phyloP scores from a whole-genome alignment of 768 basidiomycete species.

The Termitomyces sp. region DNA sequence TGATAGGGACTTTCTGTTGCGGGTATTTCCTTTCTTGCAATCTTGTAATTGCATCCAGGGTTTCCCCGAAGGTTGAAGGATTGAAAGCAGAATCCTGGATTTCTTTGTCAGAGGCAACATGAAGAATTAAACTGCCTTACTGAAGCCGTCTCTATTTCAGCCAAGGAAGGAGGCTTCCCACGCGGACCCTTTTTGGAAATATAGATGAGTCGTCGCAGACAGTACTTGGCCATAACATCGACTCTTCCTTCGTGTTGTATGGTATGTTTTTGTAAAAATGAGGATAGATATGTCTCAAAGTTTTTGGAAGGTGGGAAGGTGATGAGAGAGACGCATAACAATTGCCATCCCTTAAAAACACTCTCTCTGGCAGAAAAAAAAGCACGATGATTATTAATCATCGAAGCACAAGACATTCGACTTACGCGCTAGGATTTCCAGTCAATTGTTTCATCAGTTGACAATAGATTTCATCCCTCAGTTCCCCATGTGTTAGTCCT shows the following conservation, averaged over 20 bases:
- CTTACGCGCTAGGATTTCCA: constrained; percentile 74
- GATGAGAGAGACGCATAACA: constrained; percentile 84
- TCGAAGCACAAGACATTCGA: constrained; percentile 10
- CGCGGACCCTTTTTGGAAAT: constrained; percentile 83
- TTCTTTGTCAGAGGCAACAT: constrained; percentile 7
- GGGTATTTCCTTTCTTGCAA: constrained; percentile 87
- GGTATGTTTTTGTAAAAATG: constrained; percentile 73
- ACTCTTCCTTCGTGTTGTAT: constrained; percentile 68
- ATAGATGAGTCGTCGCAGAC: constrained; percentile 67
- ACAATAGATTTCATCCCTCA: constrained; percentile 92
- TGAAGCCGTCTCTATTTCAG: constrained; percentile 91
- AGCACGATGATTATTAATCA: constrained; percentile 2
- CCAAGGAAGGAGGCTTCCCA: constrained; percentile 73
- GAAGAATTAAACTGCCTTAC: constrained; percentile 31
- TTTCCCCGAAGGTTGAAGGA: constrained; percentile 91
- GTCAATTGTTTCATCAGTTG: constrained; percentile 91
- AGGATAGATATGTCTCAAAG: constrained; percentile 78
- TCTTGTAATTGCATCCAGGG: constrained; percentile 76
- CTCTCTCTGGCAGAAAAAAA: constrained; percentile 53
- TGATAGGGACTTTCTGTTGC: constrained; percentile 80
- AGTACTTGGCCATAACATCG: constrained; percentile 89
- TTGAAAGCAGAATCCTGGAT: constrained; percentile 87
- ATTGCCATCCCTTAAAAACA: constrained; percentile 88
- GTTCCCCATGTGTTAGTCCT: constrained; percentile 74
- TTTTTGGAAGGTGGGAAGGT: constrained; percentile 93